A percentile compares a stretch with the other conserved stretches of the same genome.
phyloP scores from a whole-genome alignment of 2,329 filamentous ascomycete genomes.

The Phaeosphaeriaceae sp. region DNA sequence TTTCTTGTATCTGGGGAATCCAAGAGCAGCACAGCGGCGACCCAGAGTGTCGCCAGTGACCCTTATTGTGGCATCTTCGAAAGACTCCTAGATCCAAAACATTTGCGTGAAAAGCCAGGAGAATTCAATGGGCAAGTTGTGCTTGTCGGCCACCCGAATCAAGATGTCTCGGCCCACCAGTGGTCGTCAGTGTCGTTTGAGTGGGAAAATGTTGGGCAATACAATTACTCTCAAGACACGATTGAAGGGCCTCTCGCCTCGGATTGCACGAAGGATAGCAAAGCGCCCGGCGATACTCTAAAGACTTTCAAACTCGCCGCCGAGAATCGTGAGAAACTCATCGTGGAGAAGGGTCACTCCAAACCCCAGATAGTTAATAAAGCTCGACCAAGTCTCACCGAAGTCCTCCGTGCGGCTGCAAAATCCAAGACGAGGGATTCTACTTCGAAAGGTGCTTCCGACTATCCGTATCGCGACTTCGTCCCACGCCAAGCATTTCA shows the following conservation, averaged over 20 bases:
- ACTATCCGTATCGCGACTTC: too few species aligned
- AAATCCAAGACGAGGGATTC: neutral
- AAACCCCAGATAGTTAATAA: neutral
- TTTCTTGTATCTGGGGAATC: constrained; percentile 16
- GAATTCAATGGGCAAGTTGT: constrained; percentile 51
- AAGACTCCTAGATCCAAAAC: constrained; percentile 51
- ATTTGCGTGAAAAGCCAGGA: constrained; percentile 40
- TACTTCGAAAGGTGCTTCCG: neutral
- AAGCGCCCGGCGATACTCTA: constrained; percentile 46
- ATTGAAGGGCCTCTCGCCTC: constrained; percentile 53
- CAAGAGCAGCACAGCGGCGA: constrained; percentile 1
- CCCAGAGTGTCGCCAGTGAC: constrained; percentile 7
- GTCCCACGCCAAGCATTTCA: too few species aligned
- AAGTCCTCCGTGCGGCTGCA: neutral
- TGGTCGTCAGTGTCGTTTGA: constrained; percentile 50
- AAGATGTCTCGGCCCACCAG: constrained; percentile 56
- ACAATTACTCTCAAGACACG: constrained; percentile 49
- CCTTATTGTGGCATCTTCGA: constrained; percentile 51
- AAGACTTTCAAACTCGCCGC: constrained; percentile 53
- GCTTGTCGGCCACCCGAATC: constrained; percentile 56
- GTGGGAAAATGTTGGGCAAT: constrained; percentile 56
- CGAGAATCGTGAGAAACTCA: constrained; percentile 42
- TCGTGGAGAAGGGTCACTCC: constrained; percentile 15
- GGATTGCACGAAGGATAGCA: constrained; percentile 48
- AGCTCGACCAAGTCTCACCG: neutral